These are phyloP conservation scores for Ascoidea rubescens DNA, from an alignment of 805 yeast genomes.

Conservation along the genomic window DNA sequence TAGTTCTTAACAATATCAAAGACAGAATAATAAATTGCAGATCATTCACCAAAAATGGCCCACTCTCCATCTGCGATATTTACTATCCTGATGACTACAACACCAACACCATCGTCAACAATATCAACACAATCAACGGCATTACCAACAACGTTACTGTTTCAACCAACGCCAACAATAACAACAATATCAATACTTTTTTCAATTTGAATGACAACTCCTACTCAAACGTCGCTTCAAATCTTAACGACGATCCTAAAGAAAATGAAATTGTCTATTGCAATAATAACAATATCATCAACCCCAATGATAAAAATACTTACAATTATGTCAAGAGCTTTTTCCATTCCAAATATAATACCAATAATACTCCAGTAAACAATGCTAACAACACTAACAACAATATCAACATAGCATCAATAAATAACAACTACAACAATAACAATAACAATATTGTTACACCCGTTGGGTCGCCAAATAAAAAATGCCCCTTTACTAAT, in stretches of 20 bases:
- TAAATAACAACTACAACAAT: no score
- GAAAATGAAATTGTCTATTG: neutral
- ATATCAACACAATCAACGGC: neutral
- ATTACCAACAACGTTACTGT: neutral
- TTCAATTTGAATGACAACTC: no score
- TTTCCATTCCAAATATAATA: neutral
- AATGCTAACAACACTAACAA: no score
- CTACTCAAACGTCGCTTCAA: no score
- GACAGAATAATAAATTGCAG: constrained; percentile 7
- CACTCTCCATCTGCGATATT: constrained; percentile 1
- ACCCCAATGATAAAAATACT: neutral
- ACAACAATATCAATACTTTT: no score
- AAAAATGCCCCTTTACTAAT: no score
- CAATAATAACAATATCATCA: no score
- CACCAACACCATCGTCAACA: neutral
- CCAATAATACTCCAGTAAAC: no score
- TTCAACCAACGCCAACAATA: no score
- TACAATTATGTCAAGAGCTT: neutral
- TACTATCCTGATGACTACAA: neutral
- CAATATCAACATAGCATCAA: no score
- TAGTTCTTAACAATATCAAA: constrained; percentile 2
- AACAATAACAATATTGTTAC: no score
- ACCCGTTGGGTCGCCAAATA: no score
- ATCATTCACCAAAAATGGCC: constrained; percentile 6
- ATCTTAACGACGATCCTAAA: neutral